Evolutionary conservation across 1,284 basidiomycete genomes (phyloP), one percentile per base, ranked within the genome.

Genomic region (Peniophora sp.): DNA sequence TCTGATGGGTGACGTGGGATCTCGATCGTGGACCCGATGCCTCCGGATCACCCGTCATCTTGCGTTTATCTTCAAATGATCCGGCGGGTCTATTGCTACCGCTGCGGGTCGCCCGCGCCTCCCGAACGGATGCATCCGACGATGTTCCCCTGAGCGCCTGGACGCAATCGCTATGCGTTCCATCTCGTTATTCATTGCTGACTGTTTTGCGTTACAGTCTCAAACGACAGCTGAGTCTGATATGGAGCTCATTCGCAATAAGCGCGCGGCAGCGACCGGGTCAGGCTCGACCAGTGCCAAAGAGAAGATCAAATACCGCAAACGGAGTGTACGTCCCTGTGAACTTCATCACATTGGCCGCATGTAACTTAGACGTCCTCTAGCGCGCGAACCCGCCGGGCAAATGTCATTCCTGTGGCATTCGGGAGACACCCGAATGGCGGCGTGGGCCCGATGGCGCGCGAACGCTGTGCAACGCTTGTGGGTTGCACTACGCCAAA

Each of bases 371-470:
- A 45, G 20, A 15, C 43, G 23, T 20, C 20, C 43, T 15, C 32
- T 68, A 89, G 87, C 79, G 87, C 54, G 85, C 86, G 47, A 85
- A 82, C 37, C 88, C 87, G 20, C 87, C 87, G 11, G 86, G 86
- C 9, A 86, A 88, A 62, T 90, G 87, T 59, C 85, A 88, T 64
- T 88, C 87, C 24, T 90, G 87, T 63, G 86, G 87, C 65, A 89
- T 87, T 51, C 74, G 83, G 52, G 88, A 90, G 64, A 90, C 86
- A 3, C 86, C 86, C n/a, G 86, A 90, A 63, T 90, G 86, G 86
- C 67, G 86, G 48, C 76, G 87, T 32, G 86, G 86, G 18, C 86
- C 86, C 3, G 87, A 89, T 60, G 86, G 86, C 5, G 85, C 87
- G 17, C 68, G 86, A 58, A 90, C 87, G 8, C 64, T 90, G 60